phyloP scores from a whole-genome alignment of 2,329 filamentous ascomycete genomes.

The Ophiostoma ips region DNA sequence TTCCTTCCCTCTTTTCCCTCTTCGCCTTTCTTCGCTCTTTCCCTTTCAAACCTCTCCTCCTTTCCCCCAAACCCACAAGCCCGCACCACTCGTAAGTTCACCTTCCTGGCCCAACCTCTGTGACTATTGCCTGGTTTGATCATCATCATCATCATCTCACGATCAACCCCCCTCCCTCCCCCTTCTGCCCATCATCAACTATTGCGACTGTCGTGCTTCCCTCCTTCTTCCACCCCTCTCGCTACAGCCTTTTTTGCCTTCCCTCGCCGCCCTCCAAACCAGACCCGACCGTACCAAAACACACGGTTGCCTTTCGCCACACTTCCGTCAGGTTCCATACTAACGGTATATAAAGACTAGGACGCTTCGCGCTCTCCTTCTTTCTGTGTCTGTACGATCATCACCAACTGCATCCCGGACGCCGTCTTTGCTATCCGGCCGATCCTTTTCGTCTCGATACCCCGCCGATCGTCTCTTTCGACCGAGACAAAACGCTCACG shows the following conservation, averaged over 20 bases:
- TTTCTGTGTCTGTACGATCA: not conserved
- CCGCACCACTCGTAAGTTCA: not conserved
- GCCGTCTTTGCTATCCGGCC: not conserved
- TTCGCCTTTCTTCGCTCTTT: conserved; percentile 1
- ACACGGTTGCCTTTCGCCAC: conserved; percentile 8
- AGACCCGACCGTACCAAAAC: not conserved
- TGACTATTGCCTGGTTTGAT: not conserved
- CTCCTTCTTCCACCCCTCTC: not conserved
- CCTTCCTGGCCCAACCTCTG: not conserved
- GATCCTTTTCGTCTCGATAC: not conserved
- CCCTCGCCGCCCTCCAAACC: not conserved
- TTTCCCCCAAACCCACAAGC: conserved; percentile 3
- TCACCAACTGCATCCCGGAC: not conserved
- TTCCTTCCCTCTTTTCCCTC: not conserved
- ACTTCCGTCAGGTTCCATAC: conserved; percentile 9
- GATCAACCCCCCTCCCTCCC: too few relatives aligned
- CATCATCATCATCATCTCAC: conserved; percentile 1
- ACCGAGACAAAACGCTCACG: conserved; percentile 1
- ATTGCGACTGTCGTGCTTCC: not conserved
- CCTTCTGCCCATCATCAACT: not conserved
- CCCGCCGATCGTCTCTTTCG: not conserved
- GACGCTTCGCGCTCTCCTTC: not conserved
- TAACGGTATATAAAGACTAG: conserved; percentile 5
- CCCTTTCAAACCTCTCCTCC: not conserved
- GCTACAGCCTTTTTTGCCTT: not conserved